Evolutionary conservation across 2,329 filamentous ascomycete genomes (phyloP), one percentile per base, ranked within the genome.

Genomic region (Penicillium hordei): DNA sequence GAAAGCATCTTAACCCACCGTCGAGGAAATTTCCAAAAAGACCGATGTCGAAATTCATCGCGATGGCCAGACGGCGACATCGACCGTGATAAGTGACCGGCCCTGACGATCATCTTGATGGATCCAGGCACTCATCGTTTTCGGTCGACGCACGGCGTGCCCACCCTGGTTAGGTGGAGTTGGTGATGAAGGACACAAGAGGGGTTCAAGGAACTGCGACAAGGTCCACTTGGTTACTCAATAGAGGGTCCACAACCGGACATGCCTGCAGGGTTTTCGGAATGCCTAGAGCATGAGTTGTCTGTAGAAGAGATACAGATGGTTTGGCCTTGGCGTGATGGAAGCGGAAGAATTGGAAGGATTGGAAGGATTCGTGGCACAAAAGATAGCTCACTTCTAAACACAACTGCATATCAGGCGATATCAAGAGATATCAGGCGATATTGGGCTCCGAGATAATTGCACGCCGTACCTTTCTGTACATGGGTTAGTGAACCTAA

Each of bases 1-100:
- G 59, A 7, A 40, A 66, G 48, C 65, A 67, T 67, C 44, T 63
- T 67, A 31, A 63, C 40, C 62, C 63, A 67, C 34, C 62, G 65
- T 61, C 62, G 63, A 59, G 62, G 60, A 51, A 63, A 40, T 29
- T 54, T 45, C 62, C 59, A 62, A 50, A 65, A 34, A 57, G 46
- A 54, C 57, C 60, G 59, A 58, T 59, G 53, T 57, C 48, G 62
- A 59, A 56, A 56, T 43, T 62, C 52, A 43, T 62, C 58, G 43
- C 48, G 49, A 34, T 48, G 38, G 36, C 56, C 54, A 59, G 45
- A 44, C 39, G 63, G 65, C 63, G 53, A 54, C 48, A n/a, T 58
- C 60, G 51, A 48, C 62, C 56, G 52, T 67, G 63, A 66, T 67
- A 67, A 63, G 59, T 63, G 63, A 40, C 48, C 55, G 42, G 53